phyloP scores from a whole-genome alignment of 768 basidiomycete genomes.

The Nidularia sp. region DNA sequence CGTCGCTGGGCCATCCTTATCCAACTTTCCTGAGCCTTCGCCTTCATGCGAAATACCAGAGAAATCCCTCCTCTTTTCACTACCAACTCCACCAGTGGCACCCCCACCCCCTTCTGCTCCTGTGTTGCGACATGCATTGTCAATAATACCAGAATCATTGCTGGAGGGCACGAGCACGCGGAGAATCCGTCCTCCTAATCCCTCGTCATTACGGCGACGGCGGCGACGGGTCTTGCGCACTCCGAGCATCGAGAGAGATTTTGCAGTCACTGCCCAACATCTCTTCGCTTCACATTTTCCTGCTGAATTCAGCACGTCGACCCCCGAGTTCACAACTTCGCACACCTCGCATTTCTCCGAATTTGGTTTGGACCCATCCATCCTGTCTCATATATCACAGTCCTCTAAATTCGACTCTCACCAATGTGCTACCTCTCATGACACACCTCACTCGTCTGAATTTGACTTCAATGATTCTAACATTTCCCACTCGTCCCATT shows the following conservation, averaged over 20 bases:
- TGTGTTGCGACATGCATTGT: not conserved
- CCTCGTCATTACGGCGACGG: slow-evolving; percentile 18
- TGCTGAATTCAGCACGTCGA: not conserved
- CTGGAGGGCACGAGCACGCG: slow-evolving; percentile 12
- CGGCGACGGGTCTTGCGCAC: slow-evolving; percentile 27
- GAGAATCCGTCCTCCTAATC: slow-evolving; percentile 4
- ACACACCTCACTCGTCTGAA: no score
- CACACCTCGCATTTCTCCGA: slow-evolving; percentile 7
- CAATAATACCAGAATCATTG: slow-evolving; percentile 18
- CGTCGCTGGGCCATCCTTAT: slow-evolving; percentile 11
- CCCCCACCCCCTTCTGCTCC: not conserved
- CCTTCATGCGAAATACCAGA: slow-evolving; percentile 13
- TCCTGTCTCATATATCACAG: not conserved
- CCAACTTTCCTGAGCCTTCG: slow-evolving; percentile 11
- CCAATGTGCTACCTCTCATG: slow-evolving; percentile 3
- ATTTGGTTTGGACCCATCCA: not conserved
- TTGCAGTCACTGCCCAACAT: slow-evolving; percentile 13
- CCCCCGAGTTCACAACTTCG: slow-evolving; percentile 8
- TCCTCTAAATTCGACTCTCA: slow-evolving; percentile 8
- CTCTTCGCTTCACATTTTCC: slow-evolving; percentile 7
- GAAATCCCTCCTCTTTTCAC: slow-evolving; percentile 12
- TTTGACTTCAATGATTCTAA: not conserved
- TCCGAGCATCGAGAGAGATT: slow-evolving; percentile 32
- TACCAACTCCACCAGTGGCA: not conserved
- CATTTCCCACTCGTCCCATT: not conserved